Base-by-base conservation (phyloP, 2,329 filamentous ascomycete species). In the Albophoma yamanashiensis region DNA sequence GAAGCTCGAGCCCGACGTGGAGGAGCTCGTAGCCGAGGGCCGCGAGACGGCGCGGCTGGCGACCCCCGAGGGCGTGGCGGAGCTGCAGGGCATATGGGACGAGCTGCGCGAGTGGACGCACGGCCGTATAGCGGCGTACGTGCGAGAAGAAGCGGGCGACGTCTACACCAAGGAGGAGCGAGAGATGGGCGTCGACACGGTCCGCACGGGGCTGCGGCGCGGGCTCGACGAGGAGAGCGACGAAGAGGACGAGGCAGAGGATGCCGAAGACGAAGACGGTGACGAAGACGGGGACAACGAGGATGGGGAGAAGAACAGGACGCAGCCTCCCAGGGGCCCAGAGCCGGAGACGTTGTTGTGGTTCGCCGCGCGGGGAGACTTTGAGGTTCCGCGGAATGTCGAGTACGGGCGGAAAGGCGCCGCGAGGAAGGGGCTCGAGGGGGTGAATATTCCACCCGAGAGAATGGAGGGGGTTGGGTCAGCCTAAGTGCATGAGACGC, bases 1-100 rank as follows among this genome's bases (percentile, higher is more conserved):
- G 74, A 94, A 94, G 71, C 81, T 92, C 56, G 91, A 94, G 65
- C 89, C 90, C 0, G 80, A 84, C 31, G 86, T 92, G 22, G 89
- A 92, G 69, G 84, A 86, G 60, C 87, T 88, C 75, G 85, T 93
- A 34, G 82, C 85, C 27, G 77, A 85, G 58, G 88, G 86, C 1
- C 81, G 83, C 42, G 78, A 78, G 61, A 76, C 76, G 36, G 77
- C 78, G 15, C 69, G 67, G 20, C 64, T 70, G 34, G 71, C 69
- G 5, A 79, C 62, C 66, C 76, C 77, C 1, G 79, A 86, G 58
- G 76, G 75, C 36, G 63, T 76, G 17, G 68, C 67, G 1, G 66
- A 67, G 36, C 72, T 87, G 45, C 76, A 81, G 58, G 78, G 81
- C 53, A 73, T 89, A n/a, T 89, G 86, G 85, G 68, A 71, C 38